Percentiles rank a stretch among this genome's conserved stretches.
phyloP scores from a whole-genome alignment of 2,329 filamentous ascomycete genomes.

The Chaetomiaceae sp. region DNA sequence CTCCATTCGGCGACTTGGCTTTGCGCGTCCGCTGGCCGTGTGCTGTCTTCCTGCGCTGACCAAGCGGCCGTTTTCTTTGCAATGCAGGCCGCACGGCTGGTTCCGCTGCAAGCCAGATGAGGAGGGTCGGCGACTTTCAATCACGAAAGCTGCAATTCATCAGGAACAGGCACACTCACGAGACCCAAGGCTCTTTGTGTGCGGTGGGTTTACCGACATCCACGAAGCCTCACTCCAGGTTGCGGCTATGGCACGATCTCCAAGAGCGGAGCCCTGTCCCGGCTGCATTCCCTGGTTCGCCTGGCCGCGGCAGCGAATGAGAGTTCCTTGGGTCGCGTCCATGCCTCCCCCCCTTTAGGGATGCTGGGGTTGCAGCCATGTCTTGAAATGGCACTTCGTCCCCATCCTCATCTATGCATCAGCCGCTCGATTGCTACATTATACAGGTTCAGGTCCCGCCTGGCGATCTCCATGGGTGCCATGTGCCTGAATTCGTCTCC shows the following conservation, averaged over 20 bases:
- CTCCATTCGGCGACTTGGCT: not conserved
- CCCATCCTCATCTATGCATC: conserved; percentile 8
- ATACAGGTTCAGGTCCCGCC: not conserved
- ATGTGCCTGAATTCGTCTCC: not conserved
- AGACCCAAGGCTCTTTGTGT: too few species aligned
- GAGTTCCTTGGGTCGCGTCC: not conserved
- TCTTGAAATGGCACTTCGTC: conserved; percentile 5
- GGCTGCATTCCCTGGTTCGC: not conserved
- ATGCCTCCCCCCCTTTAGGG: too few species aligned
- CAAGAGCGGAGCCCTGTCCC: not conserved
- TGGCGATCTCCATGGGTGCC: conserved; percentile 2
- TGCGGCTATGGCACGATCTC: not conserved
- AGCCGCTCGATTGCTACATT: not conserved
- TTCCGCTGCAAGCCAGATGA: not conserved
- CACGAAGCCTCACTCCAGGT: too few species aligned
- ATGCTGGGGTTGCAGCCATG: conserved; percentile 8
- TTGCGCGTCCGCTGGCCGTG: not conserved
- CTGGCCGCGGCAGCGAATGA: conserved; percentile 7
- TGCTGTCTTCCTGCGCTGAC: not conserved
- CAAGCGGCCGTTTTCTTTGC: not conserved
- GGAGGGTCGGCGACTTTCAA: not conserved
- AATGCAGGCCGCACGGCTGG: not conserved
- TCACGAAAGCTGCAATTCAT: too few species aligned
- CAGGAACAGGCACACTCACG: too few species aligned
- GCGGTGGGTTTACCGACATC: too few species aligned